Conservation (phyloP, 495 filamentous ascomycete genomes). For the Penicillium coffeae region DNA sequence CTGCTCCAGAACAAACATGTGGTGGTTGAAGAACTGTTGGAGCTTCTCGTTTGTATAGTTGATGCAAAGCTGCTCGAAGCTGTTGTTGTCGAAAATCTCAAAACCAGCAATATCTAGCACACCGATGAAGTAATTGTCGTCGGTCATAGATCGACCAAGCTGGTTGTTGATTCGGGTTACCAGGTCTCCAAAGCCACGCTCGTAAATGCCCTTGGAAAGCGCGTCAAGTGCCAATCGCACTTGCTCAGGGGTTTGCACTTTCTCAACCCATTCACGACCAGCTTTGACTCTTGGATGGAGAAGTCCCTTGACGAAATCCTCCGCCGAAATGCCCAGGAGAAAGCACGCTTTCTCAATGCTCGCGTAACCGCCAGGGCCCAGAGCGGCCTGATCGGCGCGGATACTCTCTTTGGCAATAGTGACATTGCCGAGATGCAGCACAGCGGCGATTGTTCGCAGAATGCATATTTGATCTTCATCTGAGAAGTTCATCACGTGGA, state of each 20-base stretch:
- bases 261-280: slow-evolving; percentile 96
- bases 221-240: slow-evolving; percentile 87
- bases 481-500: slow-evolving; percentile 89
- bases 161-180: slow-evolving; percentile 89
- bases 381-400: slow-evolving; percentile 82
- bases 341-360: slow-evolving; percentile 75
- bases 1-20: slow-evolving; percentile 99
- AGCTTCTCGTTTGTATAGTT: slow-evolving; percentile 99
- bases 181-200: slow-evolving; percentile 89
- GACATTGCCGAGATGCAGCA: slow-evolving; percentile 92
- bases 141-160: slow-evolving; percentile 76
- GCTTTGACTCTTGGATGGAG: slow-evolving; percentile 93
- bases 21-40: slow-evolving; percentile 99
- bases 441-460: slow-evolving; percentile 80
- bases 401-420: slow-evolving; percentile 83
- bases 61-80: slow-evolving; percentile 98
- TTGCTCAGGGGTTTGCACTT: slow-evolving; percentile 95
- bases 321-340: slow-evolving; percentile 76
- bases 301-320: slow-evolving; percentile 81
- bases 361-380: slow-evolving; percentile 65
- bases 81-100: slow-evolving; percentile 97
- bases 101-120: slow-evolving; percentile 99
- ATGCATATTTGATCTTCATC: slow-evolving; percentile 81
- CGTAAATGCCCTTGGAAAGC: slow-evolving; percentile 94
- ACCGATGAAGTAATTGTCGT: slow-evolving; percentile 93